Evolutionary conservation across 2,329 filamentous ascomycete species (phyloP), one percentile per base, ranked within the genome.

Genomic region (Cladobotryum protrusum): DNA sequence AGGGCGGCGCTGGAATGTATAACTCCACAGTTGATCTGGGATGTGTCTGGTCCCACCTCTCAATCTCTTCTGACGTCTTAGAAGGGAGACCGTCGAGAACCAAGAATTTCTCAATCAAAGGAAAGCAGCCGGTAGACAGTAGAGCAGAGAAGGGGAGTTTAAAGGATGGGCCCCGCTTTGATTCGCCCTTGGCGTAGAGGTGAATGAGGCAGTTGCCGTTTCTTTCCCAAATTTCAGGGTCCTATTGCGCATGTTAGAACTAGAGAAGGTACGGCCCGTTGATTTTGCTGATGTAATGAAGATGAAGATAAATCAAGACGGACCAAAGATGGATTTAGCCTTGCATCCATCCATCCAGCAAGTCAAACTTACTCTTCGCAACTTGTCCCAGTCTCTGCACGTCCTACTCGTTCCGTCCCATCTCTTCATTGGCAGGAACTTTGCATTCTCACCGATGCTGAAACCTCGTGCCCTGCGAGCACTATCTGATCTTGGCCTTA

Each of bases 201-300:
- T 90, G 76, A 1, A 91, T 75, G 14, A 82, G 72, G 58, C 86
- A 90, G 61, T 89, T 81, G 13, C 83, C 86, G 54, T 82, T 68
- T 11, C 76, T 72, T 53, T 76, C 74, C 83, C 83, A 91, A 3
- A 92, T 71, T 56, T 89, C 86, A 2, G 78, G 72, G 57, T 91
- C 87, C 86, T 90, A 53, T 35, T 34, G 15, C 32, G n/a, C 24
- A 29, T 32, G 43, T 33, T 39, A 45, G 12, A 19, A 45, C 48
- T 35, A 52, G 45, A 48, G 29, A 20, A 17, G 13, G 34, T 37
- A 36, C 33, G 15, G 19, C 39, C 24, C 24, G 20, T 13, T 35
- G 14, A 35, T 43, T 17, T 33, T 32, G 48, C 37, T 43, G 40
- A 41, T 15, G 33, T 37, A 43, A 29, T 29, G 24, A 29, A 29